phyloP scores from a whole-genome alignment of 148 eudicot genomes.

The Heliamphora exappendiculata region DNA sequence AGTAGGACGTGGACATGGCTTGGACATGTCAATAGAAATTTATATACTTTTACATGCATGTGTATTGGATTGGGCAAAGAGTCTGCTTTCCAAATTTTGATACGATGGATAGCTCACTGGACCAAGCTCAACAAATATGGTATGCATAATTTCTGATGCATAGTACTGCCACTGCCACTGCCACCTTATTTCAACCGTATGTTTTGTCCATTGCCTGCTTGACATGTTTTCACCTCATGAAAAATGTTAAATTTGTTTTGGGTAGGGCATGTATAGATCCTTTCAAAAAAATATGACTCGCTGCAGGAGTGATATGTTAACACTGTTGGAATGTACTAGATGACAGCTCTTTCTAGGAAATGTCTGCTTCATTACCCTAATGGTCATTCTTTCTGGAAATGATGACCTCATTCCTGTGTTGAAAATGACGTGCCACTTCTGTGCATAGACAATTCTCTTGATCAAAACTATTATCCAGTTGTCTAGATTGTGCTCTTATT shows the following conservation, averaged over 20 bases:
- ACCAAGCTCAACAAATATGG: background rate
- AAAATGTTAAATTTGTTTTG: slow-evolving; percentile 3
- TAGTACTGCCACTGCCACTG: background rate
- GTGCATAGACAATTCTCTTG: background rate
- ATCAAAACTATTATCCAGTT: background rate
- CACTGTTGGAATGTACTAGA: too few relatives aligned
- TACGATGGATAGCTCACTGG: background rate
- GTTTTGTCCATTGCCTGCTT: background rate
- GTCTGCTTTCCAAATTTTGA: background rate
- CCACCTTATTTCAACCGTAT: background rate
- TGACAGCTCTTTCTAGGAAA: background rate
- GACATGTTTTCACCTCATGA: slow-evolving; percentile 1
- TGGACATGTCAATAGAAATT: background rate
- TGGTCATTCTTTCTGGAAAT: background rate
- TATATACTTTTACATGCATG: background rate
- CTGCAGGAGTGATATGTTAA: background rate
- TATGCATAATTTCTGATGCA: background rate
- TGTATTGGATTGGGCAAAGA: background rate
- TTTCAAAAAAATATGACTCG: background rate
- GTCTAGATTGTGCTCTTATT: background rate
- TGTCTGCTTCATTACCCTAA: background rate
- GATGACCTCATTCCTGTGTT: background rate
- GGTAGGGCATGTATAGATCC: background rate
- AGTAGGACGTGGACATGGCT: background rate
- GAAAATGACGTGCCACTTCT: background rate